Base-by-base conservation (phyloP, 768 basidiomycete genomes). In the Macrolepiota fuliginosa region DNA sequence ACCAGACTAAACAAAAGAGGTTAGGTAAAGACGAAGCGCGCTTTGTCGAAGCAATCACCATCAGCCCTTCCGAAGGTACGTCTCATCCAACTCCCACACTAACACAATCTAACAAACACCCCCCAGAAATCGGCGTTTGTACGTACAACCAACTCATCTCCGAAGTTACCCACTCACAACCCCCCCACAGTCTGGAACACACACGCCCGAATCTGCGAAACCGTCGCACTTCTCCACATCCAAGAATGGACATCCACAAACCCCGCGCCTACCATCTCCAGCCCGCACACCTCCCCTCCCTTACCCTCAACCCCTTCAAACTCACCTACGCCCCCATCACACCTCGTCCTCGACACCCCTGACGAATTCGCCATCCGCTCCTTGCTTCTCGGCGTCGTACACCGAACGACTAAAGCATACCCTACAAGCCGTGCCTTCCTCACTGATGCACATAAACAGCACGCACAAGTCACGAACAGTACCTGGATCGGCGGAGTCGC, bases 361-460 rank as follows among this genome's bases (percentile, higher is more conserved):
- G 91, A 92, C 65, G 91, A 92, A 66, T 74, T 84, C 13, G 90
- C 87, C 0, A 69, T 91, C 24, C 87, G 90, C 4, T 77, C 86
- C 0, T 81, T 92, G 2, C 79, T 92, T 4, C 78, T 92, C 3
- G 91, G 90, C 2, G 81, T 88, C 65, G 76, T 81, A 15, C 83
- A 90, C 66, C 83, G 88, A 29, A 87, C 86, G 0, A 71, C 82
- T 0, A 77, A 82, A 4, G 74, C 77, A 10, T 85, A 74, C 65
- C 64, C 65, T 0, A 69, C 77, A 0, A 71, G 84, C 1, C 80
- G 86, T 4, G 67, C 69, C 0, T 82, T 85, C 64, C 73, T 91
- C 27, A 68, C 70, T 17, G 84, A 88, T 29, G 85, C 88, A 0
- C 69, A 79, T 58, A 71, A 69, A 6, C 73, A 77, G 11, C 78